Conservation (phyloP, 2,329 filamentous ascomycete genomes). For the Diaporthe ampelina region DNA sequence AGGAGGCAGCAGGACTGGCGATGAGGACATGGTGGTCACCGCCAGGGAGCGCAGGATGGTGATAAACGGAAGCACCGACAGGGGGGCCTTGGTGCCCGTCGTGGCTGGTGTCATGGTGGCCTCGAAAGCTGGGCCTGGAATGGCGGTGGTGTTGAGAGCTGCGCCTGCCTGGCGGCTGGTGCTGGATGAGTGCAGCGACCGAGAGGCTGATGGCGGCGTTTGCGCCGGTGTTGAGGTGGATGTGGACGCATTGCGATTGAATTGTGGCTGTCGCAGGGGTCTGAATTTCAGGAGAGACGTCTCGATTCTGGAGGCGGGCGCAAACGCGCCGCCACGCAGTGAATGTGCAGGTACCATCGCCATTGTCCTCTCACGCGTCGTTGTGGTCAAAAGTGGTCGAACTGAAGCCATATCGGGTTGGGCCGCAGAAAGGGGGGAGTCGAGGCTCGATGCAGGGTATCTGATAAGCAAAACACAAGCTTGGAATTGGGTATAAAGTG, state of each 20-base stretch:
- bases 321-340: constrained; percentile 22
- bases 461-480: constrained; percentile 26
- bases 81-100: constrained; percentile 54
- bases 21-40: constrained; percentile 79
- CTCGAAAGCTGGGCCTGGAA: constrained; percentile 37
- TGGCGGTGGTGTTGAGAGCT: constrained; percentile 40
- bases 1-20: constrained; percentile 75
- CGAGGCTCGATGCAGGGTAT: not conserved
- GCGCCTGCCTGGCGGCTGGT: constrained; percentile 32
- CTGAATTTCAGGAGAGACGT: constrained; percentile 37
- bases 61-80: constrained; percentile 76
- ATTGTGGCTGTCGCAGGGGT: constrained; percentile 41
- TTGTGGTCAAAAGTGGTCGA: constrained; percentile 31
- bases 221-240: constrained; percentile 18
- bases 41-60: constrained; percentile 78
- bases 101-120: constrained; percentile 26
- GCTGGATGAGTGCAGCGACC: constrained; percentile 47
- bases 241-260: constrained; percentile 38
- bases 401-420: constrained; percentile 37
- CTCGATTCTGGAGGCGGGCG: constrained; percentile 30
- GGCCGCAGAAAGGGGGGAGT: not conserved
- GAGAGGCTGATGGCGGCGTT: constrained; percentile 42
- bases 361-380: constrained; percentile 18
- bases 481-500: constrained; percentile 16
- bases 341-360: constrained; percentile 27